Conservation (phyloP, 495 filamentous ascomycete species). For the Xylaria scruposa region DNA sequence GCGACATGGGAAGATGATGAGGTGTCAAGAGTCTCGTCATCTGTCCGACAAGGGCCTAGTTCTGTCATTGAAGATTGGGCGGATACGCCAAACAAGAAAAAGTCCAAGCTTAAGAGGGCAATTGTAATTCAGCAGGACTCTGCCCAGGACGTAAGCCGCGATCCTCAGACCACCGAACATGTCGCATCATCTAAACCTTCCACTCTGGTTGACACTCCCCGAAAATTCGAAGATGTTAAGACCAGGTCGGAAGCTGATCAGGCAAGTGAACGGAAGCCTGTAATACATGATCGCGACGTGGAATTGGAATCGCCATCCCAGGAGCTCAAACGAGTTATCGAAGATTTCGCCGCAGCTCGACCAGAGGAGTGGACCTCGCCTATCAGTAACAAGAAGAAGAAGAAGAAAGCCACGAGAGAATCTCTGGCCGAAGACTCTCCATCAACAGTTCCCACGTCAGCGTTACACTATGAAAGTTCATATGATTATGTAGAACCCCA, state of each 20-base stretch:
- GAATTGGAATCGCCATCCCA: constrained; percentile 3
- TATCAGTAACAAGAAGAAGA: constrained; percentile 38
- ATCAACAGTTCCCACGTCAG: constrained; percentile 21
- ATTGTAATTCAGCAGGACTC: constrained; percentile 36
- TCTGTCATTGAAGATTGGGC: constrained; percentile 27
- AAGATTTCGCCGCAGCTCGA: constrained; percentile 39
- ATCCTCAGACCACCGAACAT: constrained; percentile 30
- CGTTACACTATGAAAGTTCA: constrained; percentile 42
- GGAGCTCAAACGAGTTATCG: constrained; percentile 31
- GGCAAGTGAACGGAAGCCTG: not conserved
- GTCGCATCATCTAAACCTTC: constrained; percentile 30
- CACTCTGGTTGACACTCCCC: constrained; percentile 41
- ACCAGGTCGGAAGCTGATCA: constrained; percentile 29
- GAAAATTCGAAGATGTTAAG: constrained; percentile 31
- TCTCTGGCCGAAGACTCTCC: constrained; percentile 36
- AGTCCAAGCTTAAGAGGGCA: constrained; percentile 38
- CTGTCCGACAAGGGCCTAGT: constrained; percentile 5
- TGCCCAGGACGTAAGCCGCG: constrained; percentile 22
- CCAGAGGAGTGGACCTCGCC: constrained; percentile 24
- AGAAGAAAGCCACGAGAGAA: constrained; percentile 42
- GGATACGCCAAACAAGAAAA: constrained; percentile 34
- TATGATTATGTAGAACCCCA: constrained; percentile 34
- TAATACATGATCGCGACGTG: not conserved
- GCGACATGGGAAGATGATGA: constrained; percentile 31
- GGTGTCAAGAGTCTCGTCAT: constrained; percentile 28